phyloP scores from a whole-genome alignment of 192 early-diverging fungal genomes.

The Phlyctochytrium arcticum region DNA sequence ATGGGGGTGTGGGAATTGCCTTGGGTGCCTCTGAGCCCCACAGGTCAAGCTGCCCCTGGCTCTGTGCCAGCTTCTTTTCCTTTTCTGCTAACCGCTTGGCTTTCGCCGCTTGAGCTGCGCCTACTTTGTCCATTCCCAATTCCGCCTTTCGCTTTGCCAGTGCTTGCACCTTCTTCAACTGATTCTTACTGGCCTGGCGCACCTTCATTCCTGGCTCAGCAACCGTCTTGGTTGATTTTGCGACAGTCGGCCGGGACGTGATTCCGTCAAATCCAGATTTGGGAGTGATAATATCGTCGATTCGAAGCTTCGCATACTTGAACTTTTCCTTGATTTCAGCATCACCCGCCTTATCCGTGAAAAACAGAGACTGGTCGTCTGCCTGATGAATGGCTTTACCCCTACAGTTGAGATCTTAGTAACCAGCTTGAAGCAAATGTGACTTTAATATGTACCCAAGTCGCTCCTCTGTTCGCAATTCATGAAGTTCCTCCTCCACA shows the following conservation, averaged over 20 bases:
- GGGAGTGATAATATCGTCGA: conserved; percentile 80
- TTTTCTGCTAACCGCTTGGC: conserved; percentile 11
- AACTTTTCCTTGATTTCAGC: conserved; percentile 27
- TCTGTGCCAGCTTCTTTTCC: conserved; percentile 31
- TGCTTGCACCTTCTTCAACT: conserved; percentile 35
- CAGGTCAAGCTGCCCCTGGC: conserved; percentile 55
- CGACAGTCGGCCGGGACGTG: conserved; percentile 8
- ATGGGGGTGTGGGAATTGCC: too few species aligned
- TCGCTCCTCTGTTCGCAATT: conserved; percentile 64
- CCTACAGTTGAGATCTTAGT: too few species aligned
- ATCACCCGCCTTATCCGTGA: conserved; percentile 66
- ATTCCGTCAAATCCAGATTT: conserved; percentile 59
- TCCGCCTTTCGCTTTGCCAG: conserved; percentile 42
- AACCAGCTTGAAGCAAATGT: too few species aligned
- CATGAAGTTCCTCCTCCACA: conserved; percentile 69
- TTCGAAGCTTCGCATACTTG: conserved; percentile 49
- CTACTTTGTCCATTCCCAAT: conserved; percentile 7
- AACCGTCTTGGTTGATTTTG: conserved; percentile 29
- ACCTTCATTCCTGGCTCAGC: conserved; percentile 23
- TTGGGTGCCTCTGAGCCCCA: too few species aligned
- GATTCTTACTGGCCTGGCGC: conserved; percentile 41
- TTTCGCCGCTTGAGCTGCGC: conserved; percentile 20
- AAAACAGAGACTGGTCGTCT: conserved; percentile 59
- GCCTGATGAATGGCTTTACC: too few species aligned
- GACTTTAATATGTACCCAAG: too few species aligned